Base-by-base conservation (phyloP, 768 basidiomycete genomes). In the Mycena indigotica region DNA sequence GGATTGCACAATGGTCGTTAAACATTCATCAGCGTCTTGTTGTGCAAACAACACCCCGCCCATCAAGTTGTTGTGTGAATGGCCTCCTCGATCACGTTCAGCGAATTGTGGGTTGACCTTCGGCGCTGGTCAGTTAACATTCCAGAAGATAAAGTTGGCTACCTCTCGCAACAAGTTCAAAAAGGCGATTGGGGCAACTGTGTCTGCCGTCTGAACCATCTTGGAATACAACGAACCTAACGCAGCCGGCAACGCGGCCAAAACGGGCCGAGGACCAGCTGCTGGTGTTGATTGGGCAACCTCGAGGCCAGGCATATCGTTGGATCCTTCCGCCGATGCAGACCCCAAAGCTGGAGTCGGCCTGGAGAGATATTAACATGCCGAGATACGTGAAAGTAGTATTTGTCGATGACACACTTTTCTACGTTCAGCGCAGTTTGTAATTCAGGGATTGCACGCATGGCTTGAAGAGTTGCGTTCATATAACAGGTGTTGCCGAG, bases 401-500 rank as follows among this genome's bases (percentile, higher is more conserved):
- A n/a, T n/a, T n/a, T n/a, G n/a, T n/a, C n/a, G n/a, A 23, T 26
- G n/a, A 72, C 83, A 62, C 68, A 89, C 84, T 63, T 63, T 59
- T 63, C 52, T 39, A 74, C 72, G 66, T 71, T 72, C 21, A 98
- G 79, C 0, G 92, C 90, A 1, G 79, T 69, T 66, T 90, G 88
- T 4, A 99, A 81, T 65, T 97, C 94, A 2, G 95, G 95, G 50
- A 99, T 88, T 3, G 91, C 86, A 23, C 93, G 89, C 60, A 99
- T 81, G n/a, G 91, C 88, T 76, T 99, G 97, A 1, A 98, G 78
- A 2, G 92, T 93, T 1, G 97, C 86, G 69, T 96, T 98, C 89
- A 98, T 93, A 75, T 99, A 99, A 67, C 96, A 98, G 0, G 95
- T 98, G 69, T 98, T 98, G 30, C 96, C 95, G 32, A 95, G 76